phyloP scores from a whole-genome alignment of 2,329 filamentous ascomycete species.

The Exophiala oligosperma region DNA sequence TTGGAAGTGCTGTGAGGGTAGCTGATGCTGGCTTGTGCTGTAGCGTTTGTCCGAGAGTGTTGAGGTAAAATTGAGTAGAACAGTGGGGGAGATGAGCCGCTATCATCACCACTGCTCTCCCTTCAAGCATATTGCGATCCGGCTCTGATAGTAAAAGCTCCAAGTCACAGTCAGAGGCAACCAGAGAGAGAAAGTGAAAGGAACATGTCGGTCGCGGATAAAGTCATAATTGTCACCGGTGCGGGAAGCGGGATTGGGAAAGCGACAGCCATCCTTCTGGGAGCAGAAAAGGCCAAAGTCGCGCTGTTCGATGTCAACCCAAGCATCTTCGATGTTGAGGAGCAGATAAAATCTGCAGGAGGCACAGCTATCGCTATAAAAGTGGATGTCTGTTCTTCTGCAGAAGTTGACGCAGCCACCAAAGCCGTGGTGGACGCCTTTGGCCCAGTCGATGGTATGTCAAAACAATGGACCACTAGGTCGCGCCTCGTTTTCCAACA shows the following conservation, averaged over 20 bases:
- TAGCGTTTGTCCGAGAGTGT: too few relatives aligned
- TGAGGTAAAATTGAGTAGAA: not conserved
- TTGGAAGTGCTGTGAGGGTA: not conserved
- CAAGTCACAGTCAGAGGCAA: not conserved
- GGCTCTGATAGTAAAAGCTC: not conserved
- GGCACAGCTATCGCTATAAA: slow-evolving; percentile 8
- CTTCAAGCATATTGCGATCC: not conserved
- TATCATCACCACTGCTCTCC: not conserved
- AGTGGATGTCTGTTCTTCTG: slow-evolving; percentile 8
- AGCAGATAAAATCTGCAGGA: slow-evolving; percentile 5
- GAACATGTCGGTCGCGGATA: slow-evolving; percentile 3
- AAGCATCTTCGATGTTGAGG: slow-evolving; percentile 8
- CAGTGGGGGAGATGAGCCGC: not conserved
- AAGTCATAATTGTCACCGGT: slow-evolving; percentile 16
- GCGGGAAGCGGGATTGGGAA: slow-evolving; percentile 51
- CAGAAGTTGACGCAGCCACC: slow-evolving; percentile 4
- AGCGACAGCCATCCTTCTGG: slow-evolving; percentile 47
- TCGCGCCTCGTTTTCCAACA: not conserved
- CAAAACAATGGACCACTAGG: not conserved
- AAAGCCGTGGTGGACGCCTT: slow-evolving; percentile 5
- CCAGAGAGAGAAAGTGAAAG: not conserved
- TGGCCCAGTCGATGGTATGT: slow-evolving; percentile 10
- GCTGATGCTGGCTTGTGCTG: not conserved
- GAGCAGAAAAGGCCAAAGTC: slow-evolving; percentile 45
- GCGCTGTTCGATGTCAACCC: slow-evolving; percentile 31